Conservation (phyloP, 2,329 filamentous ascomycete species). For the Orbilia blumenaviensis region DNA sequence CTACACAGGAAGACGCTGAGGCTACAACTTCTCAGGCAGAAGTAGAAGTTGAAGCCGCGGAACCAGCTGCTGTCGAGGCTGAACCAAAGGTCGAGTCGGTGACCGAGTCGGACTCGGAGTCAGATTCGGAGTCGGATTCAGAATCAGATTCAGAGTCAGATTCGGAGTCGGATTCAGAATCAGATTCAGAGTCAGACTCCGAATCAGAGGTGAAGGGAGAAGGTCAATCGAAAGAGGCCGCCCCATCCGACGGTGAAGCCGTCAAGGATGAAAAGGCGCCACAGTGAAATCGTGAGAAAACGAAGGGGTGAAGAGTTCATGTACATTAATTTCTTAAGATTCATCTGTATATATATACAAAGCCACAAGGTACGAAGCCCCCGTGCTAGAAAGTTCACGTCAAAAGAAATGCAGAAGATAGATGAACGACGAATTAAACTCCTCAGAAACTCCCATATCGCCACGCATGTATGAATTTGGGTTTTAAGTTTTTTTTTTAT, state of each 20-base stretch:
- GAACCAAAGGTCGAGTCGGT: too few species aligned
- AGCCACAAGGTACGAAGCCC: background rate
- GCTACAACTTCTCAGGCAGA: background rate
- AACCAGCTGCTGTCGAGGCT: background rate
- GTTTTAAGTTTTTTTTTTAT: background rate
- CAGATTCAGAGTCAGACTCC: background rate
- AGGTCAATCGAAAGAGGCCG: background rate
- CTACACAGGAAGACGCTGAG: background rate
- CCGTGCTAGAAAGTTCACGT: background rate
- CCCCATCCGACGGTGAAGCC: background rate
- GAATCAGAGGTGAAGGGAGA: background rate
- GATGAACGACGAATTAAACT: background rate
- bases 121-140: too few species aligned
- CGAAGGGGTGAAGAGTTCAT: background rate
- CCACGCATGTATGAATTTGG: slow-evolving; percentile 7
- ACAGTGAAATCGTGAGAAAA: too few species aligned
- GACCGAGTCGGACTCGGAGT: too few species aligned
- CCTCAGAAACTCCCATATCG: background rate
- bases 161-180: background rate
- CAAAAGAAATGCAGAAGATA: background rate
- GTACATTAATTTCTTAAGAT: slow-evolving; percentile 6
- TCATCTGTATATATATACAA: slow-evolving; percentile 1
- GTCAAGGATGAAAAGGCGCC: background rate
- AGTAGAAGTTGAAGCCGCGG: background rate
- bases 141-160: background rate